Conservation (phyloP, 371 early-diverging fungal genomes). For the Haplosporangium sp. region DNA sequence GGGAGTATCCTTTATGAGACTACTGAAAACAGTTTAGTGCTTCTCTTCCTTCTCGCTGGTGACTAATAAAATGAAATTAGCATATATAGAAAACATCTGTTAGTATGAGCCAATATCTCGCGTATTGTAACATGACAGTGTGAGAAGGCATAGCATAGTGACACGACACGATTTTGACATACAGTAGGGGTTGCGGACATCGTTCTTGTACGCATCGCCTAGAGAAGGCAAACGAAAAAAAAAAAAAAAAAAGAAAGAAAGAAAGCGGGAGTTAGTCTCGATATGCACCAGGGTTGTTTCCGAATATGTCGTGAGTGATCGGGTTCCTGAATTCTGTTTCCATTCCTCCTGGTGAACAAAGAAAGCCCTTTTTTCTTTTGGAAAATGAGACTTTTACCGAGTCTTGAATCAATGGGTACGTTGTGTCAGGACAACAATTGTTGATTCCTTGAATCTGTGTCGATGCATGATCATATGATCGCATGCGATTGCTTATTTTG, state of each 20-base stretch:
- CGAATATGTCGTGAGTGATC: no score
- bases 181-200: slow-evolving; percentile 54
- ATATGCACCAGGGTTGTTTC: no score
- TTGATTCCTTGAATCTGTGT: background rate
- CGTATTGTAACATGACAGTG: no score
- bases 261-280: no score
- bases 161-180: slow-evolving; percentile 4
- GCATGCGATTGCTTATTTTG: no score
- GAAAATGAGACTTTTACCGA: no score
- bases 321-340: no score
- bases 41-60: slow-evolving; percentile 55
- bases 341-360: background rate
- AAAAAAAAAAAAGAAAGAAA: background rate
- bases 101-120: no score
- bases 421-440: background rate
- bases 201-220: slow-evolving; percentile 49
- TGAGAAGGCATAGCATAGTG: no score
- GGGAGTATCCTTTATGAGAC: no score
- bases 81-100: no score
- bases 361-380: background rate
- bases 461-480: background rate
- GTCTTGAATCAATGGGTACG: background rate
- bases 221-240: background rate
- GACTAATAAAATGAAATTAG: slow-evolving; percentile 7
- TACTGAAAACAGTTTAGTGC: slow-evolving; percentile 25